phyloP scores from a whole-genome alignment of 768 basidiomycete species.

The Infundibulicybe gibba region DNA sequence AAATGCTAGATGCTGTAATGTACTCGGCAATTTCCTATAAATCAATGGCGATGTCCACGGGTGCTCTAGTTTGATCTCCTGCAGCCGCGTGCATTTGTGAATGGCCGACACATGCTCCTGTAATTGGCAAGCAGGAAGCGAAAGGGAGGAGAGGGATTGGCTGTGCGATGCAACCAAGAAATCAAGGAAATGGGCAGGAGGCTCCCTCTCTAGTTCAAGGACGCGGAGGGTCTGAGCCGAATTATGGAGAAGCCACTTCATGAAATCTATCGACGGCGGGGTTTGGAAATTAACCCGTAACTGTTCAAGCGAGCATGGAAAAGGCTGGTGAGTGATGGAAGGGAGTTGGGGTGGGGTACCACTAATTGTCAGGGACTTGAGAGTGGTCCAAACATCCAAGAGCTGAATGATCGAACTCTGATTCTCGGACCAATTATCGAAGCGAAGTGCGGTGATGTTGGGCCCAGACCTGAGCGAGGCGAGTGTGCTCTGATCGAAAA shows the following conservation, averaged over 20 bases:
- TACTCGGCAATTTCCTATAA: slow-evolving; percentile 44
- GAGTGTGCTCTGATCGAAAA: slow-evolving; percentile 51
- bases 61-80: slow-evolving; percentile 54
- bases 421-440: slow-evolving; percentile 73
- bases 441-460: slow-evolving; percentile 46
- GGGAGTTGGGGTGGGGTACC: slow-evolving; percentile 55
- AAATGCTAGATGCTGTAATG: slow-evolving; percentile 55
- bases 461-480: slow-evolving; percentile 53
- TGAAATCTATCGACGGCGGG: slow-evolving; percentile 58
- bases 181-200: slow-evolving; percentile 50
- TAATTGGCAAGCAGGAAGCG: slow-evolving; percentile 51
- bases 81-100: slow-evolving; percentile 45
- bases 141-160: slow-evolving; percentile 46
- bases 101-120: slow-evolving; percentile 43
- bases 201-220: slow-evolving; percentile 61
- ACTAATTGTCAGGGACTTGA: slow-evolving; percentile 52
- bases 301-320: slow-evolving; percentile 43
- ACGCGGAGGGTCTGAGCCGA: slow-evolving; percentile 45
- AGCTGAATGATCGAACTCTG: slow-evolving; percentile 53
- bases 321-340: slow-evolving; percentile 37
- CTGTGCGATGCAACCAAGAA: slow-evolving; percentile 49
- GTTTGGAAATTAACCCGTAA: slow-evolving; percentile 65
- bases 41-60: slow-evolving; percentile 40
- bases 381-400: slow-evolving; percentile 57
- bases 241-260: slow-evolving; percentile 66